phyloP scores from a whole-genome alignment of 73 alveolate genomes.

The Blepharisma stoltei region DNA sequence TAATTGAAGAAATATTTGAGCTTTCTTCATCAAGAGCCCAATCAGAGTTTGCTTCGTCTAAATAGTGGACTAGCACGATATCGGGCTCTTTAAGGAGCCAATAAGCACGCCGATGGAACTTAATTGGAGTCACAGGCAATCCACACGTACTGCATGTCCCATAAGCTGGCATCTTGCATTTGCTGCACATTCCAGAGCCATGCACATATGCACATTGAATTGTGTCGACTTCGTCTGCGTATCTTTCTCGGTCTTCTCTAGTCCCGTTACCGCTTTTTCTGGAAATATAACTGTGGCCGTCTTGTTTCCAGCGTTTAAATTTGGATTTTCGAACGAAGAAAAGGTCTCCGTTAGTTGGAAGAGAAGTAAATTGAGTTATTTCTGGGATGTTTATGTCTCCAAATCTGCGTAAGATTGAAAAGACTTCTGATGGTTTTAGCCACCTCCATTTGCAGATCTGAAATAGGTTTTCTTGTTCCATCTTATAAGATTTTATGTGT shows the following conservation, averaged over 20 bases:
- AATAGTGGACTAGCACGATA: constrained; percentile 38
- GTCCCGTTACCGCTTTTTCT: constrained; percentile 14
- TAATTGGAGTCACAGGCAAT: constrained; percentile 26
- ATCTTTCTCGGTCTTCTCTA: constrained; percentile 26
- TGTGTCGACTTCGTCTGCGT: neutral
- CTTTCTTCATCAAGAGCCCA: neutral
- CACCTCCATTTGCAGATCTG: neutral
- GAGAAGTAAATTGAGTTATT: neutral
- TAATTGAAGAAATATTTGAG: neutral
- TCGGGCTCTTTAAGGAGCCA: constrained; percentile 43
- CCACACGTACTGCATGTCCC: neutral
- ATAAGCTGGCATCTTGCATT: neutral
- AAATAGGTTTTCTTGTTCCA: too few relatives aligned
- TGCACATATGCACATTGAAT: constrained; percentile 13
- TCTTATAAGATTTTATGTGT: too few relatives aligned
- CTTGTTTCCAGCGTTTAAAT: constrained; percentile 27
- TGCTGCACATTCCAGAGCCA: constrained; percentile 20
- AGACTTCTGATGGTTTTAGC: constrained; percentile 21
- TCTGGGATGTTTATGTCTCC: neutral
- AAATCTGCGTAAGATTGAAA: neutral
- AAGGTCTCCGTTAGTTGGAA: neutral
- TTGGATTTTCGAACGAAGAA: constrained; percentile 1
- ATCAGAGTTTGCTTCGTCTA: constrained; percentile 35
- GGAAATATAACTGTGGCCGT: constrained; percentile 11
- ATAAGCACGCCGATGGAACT: constrained; percentile 50